Evolutionary conservation across 805 yeast genomes (phyloP), one percentile per base, ranked within the genome.

Genomic region (Starmerella apis): DNA sequence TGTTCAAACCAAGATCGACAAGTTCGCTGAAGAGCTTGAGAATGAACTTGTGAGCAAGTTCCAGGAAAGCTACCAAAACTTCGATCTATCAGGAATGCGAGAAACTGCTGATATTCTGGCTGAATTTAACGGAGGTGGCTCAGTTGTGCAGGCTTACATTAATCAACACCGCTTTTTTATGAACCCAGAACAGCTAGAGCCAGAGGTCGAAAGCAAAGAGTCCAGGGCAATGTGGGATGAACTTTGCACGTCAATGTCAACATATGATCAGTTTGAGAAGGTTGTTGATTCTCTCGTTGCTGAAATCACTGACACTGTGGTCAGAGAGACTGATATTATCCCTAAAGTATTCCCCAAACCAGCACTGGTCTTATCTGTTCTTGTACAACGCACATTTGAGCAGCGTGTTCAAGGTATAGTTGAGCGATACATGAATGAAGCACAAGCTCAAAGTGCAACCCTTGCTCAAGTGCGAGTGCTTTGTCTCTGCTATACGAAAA

Each of bases 121-220:
- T 47, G 84, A 80, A 53, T 90, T 80, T 69, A 88, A 90, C 61
- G 90, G 86, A 18, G 96, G 96, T 11, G 73, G 77, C 10, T 80
- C 82, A 51, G 90, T 88, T 8, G 82, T 86, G 8, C 86, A 81
- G 61, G 79, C 81, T 44, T 90, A 85, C 66, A 83, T 88, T 37
- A 79, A 78, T 61, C 86, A 84, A 61, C 86, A 84, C 61, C 83
- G 80, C 44, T 75, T 81, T 51, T 83, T 88, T 64, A 70, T 72
- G 48, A 68, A 74, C 54, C 74, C 76, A 51, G 63, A 67, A 64
- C 33, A 61, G 55, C 47, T 58, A 20, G 45, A 49, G 43, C 50
- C 28, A n/a, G 48, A 37, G 7, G 48, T 47, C 24, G 49, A 38
- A n/a, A 45, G 32, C 18, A 25, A 64, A 27, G 65, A 63, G 38